Conservation (phyloP, 495 filamentous ascomycete species). For the Cudoniella acicularis region DNA sequence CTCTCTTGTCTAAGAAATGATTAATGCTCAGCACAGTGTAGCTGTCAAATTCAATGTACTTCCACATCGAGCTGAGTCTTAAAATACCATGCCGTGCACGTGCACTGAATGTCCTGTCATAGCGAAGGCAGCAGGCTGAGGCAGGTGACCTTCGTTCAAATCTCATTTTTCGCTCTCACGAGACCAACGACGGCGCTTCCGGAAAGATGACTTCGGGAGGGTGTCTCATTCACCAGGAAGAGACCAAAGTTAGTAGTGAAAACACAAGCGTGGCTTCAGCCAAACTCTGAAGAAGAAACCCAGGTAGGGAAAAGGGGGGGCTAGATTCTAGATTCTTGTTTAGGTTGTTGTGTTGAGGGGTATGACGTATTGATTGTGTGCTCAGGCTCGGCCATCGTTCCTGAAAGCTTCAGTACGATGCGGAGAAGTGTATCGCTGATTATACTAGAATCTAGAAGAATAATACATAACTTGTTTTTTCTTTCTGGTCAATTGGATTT, state of each 20-base stretch:
- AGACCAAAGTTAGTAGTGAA: too few relatives aligned
- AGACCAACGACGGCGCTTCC: too few relatives aligned
- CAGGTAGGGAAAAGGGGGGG: background rate
- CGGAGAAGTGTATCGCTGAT: background rate
- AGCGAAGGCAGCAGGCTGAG: too few relatives aligned
- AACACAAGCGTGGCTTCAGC: too few relatives aligned
- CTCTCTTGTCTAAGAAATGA: background rate
- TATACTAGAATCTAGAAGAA: background rate
- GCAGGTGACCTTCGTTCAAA: background rate
- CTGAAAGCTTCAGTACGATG: background rate
- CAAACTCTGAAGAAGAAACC: too few relatives aligned
- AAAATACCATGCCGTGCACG: background rate
- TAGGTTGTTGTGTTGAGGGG: background rate
- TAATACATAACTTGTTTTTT: background rate
- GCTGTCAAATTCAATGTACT: slow-evolving; percentile 1
- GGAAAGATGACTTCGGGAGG: too few relatives aligned
- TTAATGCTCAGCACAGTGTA: background rate
- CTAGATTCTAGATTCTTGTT: background rate
- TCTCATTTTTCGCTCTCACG: too few relatives aligned
- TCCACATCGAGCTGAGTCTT: background rate
- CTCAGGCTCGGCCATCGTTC: background rate
- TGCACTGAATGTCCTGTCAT: too few relatives aligned
- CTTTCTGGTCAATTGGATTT: background rate
- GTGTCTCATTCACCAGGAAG: too few relatives aligned
- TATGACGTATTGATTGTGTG: background rate